Base-by-base conservation (phyloP, 225 moss, liverwort and hornwort species). In the Polytrichum commune region DNA sequence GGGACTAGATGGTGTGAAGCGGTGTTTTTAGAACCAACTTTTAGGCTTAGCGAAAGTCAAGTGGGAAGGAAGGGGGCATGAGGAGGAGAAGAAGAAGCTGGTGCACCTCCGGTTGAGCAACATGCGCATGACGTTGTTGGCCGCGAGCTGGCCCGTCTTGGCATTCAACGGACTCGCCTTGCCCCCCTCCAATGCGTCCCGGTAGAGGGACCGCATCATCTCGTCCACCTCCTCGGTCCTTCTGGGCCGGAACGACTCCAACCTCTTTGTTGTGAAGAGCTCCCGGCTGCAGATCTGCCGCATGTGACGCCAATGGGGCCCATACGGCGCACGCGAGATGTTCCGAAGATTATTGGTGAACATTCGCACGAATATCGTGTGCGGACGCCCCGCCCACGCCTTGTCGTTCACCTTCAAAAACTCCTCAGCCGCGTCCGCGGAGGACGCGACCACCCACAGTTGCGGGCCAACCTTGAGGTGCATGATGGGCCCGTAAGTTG, bases 41-140 rank as follows among this genome's bases (percentile, higher is more conserved):
- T n/a, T n/a, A n/a, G n/a, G n/a, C n/a, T n/a, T n/a, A n/a, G n/a
- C n/a, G n/a, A n/a, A n/a, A n/a, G n/a, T n/a, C n/a, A n/a, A n/a
- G n/a, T n/a, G n/a, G n/a, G n/a, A n/a, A n/a, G n/a, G n/a, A n/a
- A n/a, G n/a, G n/a, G n/a, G n/a, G n/a, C n/a, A n/a, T n/a, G n/a
- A n/a, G n/a, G n/a, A n/a, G n/a, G n/a, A n/a, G 1, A 1, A 8
- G 35, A 35, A 35, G 35, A 9, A 35, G 35, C 9, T 9, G 35
- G 19, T 29, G 1, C 22, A 79, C 83, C 83, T 80, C 72, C 80
- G 79, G 74, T 80, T 83, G 74, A 83, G 74, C 26, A 83, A 6
- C 82, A 93, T 87, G 27, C 79, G 54, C 7, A 88, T 86, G 30
- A 90, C 65, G 55, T 79, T 69, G 27, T 83, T 80, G 28, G 83